Evolutionary conservation across 495 filamentous ascomycete species (phyloP).

Genomic region (Penicillium coffeae): DNA sequence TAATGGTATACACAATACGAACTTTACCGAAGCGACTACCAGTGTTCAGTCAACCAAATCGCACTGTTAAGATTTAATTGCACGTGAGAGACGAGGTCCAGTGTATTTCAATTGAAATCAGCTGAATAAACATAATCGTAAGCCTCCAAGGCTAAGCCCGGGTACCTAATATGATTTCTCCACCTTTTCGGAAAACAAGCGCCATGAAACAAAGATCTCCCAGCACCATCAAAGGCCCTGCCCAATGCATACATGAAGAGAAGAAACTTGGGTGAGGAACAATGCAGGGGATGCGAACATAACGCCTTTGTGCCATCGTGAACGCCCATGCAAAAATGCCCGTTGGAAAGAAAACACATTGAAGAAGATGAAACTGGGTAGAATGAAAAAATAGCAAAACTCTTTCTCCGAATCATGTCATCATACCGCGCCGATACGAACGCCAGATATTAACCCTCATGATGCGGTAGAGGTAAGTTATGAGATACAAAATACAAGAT

Average conservation of each 20-base stretch:
- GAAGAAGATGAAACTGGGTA: background rate
- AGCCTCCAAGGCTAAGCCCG: too few species aligned
- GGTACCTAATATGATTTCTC: too few species aligned
- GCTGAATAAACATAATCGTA: too few species aligned
- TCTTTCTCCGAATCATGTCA: background rate
- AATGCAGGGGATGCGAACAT: background rate
- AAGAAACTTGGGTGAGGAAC: background rate
- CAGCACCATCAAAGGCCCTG: background rate
- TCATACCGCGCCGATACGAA: background rate
- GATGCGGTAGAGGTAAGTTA: background rate
- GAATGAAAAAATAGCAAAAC: background rate
- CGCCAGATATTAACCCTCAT: too few species aligned
- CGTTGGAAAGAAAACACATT: background rate
- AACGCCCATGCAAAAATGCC: conserved; percentile 1
- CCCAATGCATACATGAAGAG: background rate
- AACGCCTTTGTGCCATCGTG: conserved; percentile 4
- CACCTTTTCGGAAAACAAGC: background rate
- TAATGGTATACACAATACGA: too few species aligned
- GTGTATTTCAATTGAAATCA: too few species aligned
- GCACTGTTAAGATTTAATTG: too few species aligned
- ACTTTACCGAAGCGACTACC: too few species aligned
- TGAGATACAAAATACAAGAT: background rate
- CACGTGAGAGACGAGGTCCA: too few species aligned
- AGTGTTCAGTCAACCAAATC: too few species aligned
- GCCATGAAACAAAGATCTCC: background rate